These are phyloP conservation scores for Fusarium nanum DNA, from an alignment of 2,329 filamentous ascomycete species.

Conservation along the genomic window DNA sequence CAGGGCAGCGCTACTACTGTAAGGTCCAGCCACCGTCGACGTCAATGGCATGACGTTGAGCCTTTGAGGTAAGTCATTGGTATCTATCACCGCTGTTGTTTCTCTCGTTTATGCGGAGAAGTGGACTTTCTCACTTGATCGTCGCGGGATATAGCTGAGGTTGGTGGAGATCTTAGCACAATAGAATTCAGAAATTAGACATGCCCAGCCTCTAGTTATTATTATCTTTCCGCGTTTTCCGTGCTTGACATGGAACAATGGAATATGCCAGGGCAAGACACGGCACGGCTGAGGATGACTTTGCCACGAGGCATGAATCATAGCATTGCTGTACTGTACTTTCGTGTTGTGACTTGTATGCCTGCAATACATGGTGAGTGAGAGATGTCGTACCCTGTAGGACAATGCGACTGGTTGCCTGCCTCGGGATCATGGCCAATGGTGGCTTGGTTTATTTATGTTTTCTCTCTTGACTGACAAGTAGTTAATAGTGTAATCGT, in stretches of 20 bases:
- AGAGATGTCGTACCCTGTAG: constrained; percentile 7
- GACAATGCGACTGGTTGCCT: constrained; percentile 3
- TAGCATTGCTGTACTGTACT: constrained; percentile 3
- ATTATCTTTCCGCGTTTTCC: constrained; percentile 13
- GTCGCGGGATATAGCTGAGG: neutral
- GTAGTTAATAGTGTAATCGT: neutral
- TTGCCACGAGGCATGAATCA: constrained; percentile 29
- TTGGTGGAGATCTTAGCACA: neutral
- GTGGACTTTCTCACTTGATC: constrained; percentile 24
- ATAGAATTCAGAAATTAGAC: neutral
- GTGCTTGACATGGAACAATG: neutral
- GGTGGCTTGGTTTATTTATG: neutral
- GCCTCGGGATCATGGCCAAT: neutral
- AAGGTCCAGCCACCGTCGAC: constrained; percentile 4
- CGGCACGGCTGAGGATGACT: constrained; percentile 2
- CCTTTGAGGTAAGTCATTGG: neutral
- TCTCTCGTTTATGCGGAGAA: constrained; percentile 38
- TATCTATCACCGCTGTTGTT: constrained; percentile 17
- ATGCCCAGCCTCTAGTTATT: constrained; percentile 5
- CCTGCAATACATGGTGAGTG: constrained; percentile 10
- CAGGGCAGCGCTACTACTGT: neutral
- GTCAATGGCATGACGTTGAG: neutral
- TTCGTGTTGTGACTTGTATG: constrained; percentile 25
- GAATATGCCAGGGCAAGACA: constrained; percentile 34
- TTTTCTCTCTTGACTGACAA: constrained; percentile 10